Evolutionary conservation across 176 grass and related monocot genomes (phyloP), one percentile per base, ranked within the genome.

Genomic region (Phoenix dactylifera): DNA sequence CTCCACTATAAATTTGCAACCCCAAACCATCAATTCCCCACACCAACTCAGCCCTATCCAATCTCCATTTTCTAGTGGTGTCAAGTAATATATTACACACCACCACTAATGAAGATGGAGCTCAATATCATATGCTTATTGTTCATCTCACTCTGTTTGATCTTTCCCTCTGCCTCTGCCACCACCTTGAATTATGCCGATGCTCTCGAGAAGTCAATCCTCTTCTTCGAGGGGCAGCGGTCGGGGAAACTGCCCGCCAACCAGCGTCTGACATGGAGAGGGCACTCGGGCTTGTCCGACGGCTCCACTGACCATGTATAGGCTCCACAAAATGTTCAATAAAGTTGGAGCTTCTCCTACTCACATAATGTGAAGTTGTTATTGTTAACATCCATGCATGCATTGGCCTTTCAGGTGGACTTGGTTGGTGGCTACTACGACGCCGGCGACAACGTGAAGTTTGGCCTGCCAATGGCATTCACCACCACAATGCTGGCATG

Each of bases 151-250:
- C 18, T 68, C 28, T 56, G 17, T 14, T 35, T 68, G 65, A 17
- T 55, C 20, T 24, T 15, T 54, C 32, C 65, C 25, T 7, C 65
- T 4, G 4, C 25, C 25, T 17, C 23, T 12, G 51, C 52, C 65
- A 15, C 53, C 7, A 69, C 75, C 28, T 83, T 95, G 73, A 75
- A 96, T 79, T 96, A 96, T 65, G 86, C 72, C 7, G 91, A 87
- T 65, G 91, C 91, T 10, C 91, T 90, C 22, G 17, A 71, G 78
- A 96, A 96, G 67, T 96, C 92, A 57, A 85, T 90, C 79, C 62
- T 91, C 67, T 97, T 88, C 76, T 97, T 97, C 28, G 92, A 97
- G 70, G 92, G 84, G 16, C 92, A 97, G 75, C 83, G 92, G 52
- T 91, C 92, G 55, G 92, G 92, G 29, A 59, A 83, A 70, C 84